Conservation (phyloP, 2,329 filamentous ascomycete species). For the Lachnellula willkommii region DNA sequence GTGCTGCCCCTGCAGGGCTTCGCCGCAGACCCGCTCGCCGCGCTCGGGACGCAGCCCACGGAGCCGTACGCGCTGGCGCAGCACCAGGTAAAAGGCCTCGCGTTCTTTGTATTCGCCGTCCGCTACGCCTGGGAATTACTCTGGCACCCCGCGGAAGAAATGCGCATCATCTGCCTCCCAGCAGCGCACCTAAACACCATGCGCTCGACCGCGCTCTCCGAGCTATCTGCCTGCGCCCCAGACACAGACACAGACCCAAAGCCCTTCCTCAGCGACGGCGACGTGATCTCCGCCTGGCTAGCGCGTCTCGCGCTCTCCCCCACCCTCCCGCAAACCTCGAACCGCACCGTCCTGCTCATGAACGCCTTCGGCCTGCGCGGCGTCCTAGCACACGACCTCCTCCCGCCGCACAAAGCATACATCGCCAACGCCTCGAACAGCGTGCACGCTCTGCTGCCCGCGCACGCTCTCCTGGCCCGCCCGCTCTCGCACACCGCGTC, state of each 20-base stretch:
- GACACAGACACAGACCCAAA: not conserved
- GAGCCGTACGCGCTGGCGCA: constrained; percentile 28
- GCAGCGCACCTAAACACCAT: constrained; percentile 28
- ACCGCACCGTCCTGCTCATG: constrained; percentile 33
- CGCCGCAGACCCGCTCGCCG: constrained; percentile 34
- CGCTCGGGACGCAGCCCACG: constrained; percentile 22
- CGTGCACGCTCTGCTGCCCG: constrained; percentile 23
- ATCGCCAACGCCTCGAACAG: constrained; percentile 27
- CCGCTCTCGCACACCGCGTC: constrained; percentile 28
- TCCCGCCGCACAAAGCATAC: constrained; percentile 25
- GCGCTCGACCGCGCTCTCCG: constrained; percentile 30
- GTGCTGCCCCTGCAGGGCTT: constrained; percentile 28
- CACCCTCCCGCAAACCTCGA: constrained; percentile 19
- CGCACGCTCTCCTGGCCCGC: constrained; percentile 24
- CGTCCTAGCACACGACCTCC: constrained; percentile 28
- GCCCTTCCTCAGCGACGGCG: constrained; percentile 42
- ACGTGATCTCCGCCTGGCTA: constrained; percentile 41
- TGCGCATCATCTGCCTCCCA: constrained; percentile 38
- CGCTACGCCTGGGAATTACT: constrained; percentile 33
- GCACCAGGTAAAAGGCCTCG: constrained; percentile 26
- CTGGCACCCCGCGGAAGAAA: constrained; percentile 30
- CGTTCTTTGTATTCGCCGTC: constrained; percentile 32
- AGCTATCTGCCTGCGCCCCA: constrained; percentile 16
- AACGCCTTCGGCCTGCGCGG: constrained; percentile 37
- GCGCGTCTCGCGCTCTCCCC: constrained; percentile 29